Evolutionary conservation across 148 eudicot species (phyloP), one percentile per base, ranked within the genome.

Genomic region (Camellia granthamiana): DNA sequence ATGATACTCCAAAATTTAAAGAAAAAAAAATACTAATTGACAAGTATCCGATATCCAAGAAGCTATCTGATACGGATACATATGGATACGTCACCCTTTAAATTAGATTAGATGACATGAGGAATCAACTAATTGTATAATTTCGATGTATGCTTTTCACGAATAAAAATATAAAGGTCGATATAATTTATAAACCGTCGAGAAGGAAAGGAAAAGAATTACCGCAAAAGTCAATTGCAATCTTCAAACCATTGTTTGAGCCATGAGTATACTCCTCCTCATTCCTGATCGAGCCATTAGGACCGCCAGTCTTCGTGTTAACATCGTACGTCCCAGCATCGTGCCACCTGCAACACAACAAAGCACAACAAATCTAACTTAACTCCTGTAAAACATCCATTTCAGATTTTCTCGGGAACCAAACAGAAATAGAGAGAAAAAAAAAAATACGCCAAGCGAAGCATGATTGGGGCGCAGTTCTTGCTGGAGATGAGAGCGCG

Each of bases 321-420:
- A 85, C 95, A 81, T 90, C 93, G 72, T 96, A 96, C 1, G 99
- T 96, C 77, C 99, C 99, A 15, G 99, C 99, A 81, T 96, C 99
- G 81, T 96, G 99, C 98, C 98, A 96, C 84, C 99, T 96, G 78
- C 61, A 77, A 68, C 47, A 74, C 56, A 67, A 61, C 52, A 76
- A 2, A 42, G 11, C 16, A n/a, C 13, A 56, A 7, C 42, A 42
- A 10, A 2, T 6, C 18, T 43, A 16, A n/a, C 3, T 2, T 46
- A 44, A 19, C 3, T n/a, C 18, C 1, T 0, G 8, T 0, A 65
- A 23, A 71, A 5, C 44, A 55, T 72, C 54, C 43, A 43, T 9
- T 18, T 60, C 16, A 15, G 6, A 14, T 61, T 78, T 69, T 78
- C 38, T 56, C 38, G 7, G n/a, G 38, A 46, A 76, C 5, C 3